Conservation (phyloP, 1,284 basidiomycete species). For the Tilletia setariae region DNA sequence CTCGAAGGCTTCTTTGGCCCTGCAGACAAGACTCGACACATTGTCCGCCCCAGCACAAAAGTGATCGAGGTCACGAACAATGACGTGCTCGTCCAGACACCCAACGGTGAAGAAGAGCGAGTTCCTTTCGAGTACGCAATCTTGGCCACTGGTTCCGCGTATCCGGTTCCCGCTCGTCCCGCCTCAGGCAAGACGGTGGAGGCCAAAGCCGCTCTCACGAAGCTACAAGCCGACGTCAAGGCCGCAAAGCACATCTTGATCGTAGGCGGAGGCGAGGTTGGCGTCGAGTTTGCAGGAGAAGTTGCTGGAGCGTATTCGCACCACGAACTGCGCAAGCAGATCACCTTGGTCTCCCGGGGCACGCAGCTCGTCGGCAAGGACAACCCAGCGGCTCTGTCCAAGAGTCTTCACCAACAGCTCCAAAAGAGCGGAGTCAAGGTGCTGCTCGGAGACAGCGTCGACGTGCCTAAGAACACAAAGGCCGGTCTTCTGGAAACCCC, state of each 20-base stretch:
- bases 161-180: slow-evolving; percentile 26
- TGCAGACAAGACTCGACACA: slow-evolving; percentile 16
- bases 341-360: slow-evolving; percentile 53
- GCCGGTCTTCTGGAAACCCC: slow-evolving; percentile 17
- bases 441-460: slow-evolving; percentile 42
- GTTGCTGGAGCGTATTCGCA: slow-evolving; percentile 25
- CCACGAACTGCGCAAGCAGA: slow-evolving; percentile 28
- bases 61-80: slow-evolving; percentile 1
- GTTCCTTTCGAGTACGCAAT: slow-evolving; percentile 23
- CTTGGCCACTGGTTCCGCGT: slow-evolving; percentile 29
- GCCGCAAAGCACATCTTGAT: slow-evolving; percentile 31
- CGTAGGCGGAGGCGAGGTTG: slow-evolving; percentile 55
- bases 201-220: slow-evolving; percentile 21
- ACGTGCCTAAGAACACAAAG: slow-evolving; percentile 14
- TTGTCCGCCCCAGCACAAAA: slow-evolving; percentile 21
- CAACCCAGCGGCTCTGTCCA: slow-evolving; percentile 27
- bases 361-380: slow-evolving; percentile 26
- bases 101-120: neutral
- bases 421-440: slow-evolving; percentile 51
- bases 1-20: slow-evolving; percentile 24
- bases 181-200: slow-evolving; percentile 19
- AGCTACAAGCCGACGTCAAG: slow-evolving; percentile 26
- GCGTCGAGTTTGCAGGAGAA: slow-evolving; percentile 58
- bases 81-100: slow-evolving; percentile 11
- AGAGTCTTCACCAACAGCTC: slow-evolving; percentile 44